Percentiles rank a stretch among this genome's conserved stretches.
These are phyloP conservation scores for Tylopilus rubrobrunneus DNA, from an alignment of 768 basidiomycete species.

Conservation along the genomic window DNA sequence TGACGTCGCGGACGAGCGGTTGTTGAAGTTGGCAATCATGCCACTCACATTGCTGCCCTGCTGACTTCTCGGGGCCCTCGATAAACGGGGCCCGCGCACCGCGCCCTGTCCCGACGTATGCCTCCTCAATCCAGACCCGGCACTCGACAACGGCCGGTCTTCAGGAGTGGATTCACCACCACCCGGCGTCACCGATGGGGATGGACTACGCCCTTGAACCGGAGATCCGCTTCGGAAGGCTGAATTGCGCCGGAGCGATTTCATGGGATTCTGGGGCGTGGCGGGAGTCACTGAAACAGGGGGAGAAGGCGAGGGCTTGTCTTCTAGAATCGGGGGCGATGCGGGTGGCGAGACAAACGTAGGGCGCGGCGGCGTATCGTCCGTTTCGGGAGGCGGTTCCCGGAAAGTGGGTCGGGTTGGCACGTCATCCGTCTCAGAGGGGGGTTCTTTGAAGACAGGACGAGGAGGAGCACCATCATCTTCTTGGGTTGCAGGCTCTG, in stretches of 20 bases:
- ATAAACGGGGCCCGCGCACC: conserved; percentile 48
- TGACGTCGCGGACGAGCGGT: conserved; percentile 37
- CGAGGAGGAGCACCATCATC: conserved; percentile 25
- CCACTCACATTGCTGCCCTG: conserved; percentile 46
- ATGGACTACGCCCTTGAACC: conserved; percentile 37
- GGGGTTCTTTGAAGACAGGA: conserved; percentile 61
- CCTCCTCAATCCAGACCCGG: conserved; percentile 39
- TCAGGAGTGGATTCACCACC: conserved; percentile 29
- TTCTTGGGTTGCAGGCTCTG: conserved; percentile 10
- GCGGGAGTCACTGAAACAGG: conserved; percentile 40
- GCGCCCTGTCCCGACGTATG: conserved; percentile 40
- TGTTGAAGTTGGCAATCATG: conserved; percentile 56
- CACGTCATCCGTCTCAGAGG: conserved; percentile 36
- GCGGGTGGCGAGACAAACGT: conserved; percentile 19
- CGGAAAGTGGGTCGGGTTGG: conserved; percentile 50
- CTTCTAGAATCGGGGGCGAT: conserved; percentile 26
- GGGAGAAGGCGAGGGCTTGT: conserved; percentile 24
- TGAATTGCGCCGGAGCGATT: conserved; percentile 33
- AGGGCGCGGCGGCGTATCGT: conserved; percentile 32
- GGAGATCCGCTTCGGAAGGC: conserved; percentile 37
- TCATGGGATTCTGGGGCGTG: conserved; percentile 53
- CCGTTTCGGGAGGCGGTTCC: conserved; percentile 59
- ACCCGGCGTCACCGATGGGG: conserved; percentile 32
- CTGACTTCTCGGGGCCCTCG: conserved; percentile 44
- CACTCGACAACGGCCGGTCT: conserved; percentile 32